Base-by-base conservation (phyloP, 208 protist genomes). In the Balamuthia mandrillaris region DNA sequence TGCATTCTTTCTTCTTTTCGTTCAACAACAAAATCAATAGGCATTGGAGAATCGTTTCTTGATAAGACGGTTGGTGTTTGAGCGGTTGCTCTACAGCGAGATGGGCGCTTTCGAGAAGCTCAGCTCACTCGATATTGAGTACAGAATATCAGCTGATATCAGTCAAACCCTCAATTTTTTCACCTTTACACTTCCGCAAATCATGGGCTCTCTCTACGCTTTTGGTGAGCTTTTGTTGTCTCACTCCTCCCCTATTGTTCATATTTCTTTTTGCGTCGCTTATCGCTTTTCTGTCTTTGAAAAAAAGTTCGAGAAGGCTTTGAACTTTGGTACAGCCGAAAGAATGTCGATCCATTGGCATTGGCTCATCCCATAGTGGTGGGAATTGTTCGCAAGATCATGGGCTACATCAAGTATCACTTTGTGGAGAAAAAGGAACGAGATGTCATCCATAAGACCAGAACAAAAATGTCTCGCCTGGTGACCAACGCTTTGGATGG, bases 91-190 rank as follows among this genome's bases (percentile, higher is more conserved):
- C 27, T 89, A 87, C 61, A 78, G 54, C 27, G 86, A 89, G n/a
- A 86, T 89, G 58, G 86, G 86, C 14, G 86, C 63, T 52, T 89
- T 89, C 47, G 86, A 89, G 39, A 75, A 79, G 14, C 14, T 89
- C 6, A 54, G 52, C 54, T 87, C 86, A 0, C 16, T 41, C 3
- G 81, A 89, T 21, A 44, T 89, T 18, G 86, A 89, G 14, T 82
- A 39, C 18, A 79, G 78, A 37, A 44, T 89, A 68, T 89, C 86
- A 12, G 70, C 81, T 5, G 84, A 84, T 33, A 89, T 89, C 2
- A 88, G 70, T 79, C 83, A 74, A 29, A 29, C 65, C 12, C 18
- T 33, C 6, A 29, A 7, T 16, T 85, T 79, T 33, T 85, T 88
- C 78, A 74, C 61, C 10, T 68, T 47, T 47, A 88, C 66, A 29